These are phyloP conservation scores for Brassica napus DNA, from an alignment of 345 rosid species.

Conservation along the genomic window DNA sequence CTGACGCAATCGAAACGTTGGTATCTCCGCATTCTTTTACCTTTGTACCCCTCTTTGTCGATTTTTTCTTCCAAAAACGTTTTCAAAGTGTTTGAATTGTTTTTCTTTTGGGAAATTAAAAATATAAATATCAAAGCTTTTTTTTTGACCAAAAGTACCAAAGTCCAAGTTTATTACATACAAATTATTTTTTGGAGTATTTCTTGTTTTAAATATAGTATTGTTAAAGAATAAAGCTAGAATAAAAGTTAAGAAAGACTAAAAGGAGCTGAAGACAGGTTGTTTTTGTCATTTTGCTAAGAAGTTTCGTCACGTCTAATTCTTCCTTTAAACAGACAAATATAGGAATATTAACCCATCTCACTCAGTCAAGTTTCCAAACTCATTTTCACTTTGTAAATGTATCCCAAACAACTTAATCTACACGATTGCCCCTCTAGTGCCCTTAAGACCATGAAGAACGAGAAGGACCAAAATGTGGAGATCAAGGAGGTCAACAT, in stretches of 20 bases:
- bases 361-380: slow-evolving; percentile 1
- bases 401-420: slow-evolving; percentile 18
- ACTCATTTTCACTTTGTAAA: background rate
- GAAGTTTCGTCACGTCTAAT: slow-evolving; percentile 12
- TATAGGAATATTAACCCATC: slow-evolving; percentile 9
- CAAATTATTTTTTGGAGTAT: background rate
- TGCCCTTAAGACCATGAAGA: slow-evolving; percentile 20
- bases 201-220: background rate
- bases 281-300: background rate
- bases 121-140: background rate
- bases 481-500: slow-evolving; percentile 14
- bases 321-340: slow-evolving; percentile 18
- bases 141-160: background rate
- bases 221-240: background rate
- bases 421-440: background rate
- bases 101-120: background rate
- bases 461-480: slow-evolving; percentile 13
- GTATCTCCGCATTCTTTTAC: slow-evolving; percentile 14
- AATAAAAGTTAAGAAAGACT: background rate
- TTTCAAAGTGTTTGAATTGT: background rate
- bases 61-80: background rate
- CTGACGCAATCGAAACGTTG: slow-evolving; percentile 12
- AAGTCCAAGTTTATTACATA: background rate
- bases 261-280: background rate
- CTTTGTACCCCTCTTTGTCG: background rate